These are phyloP conservation scores for Podospora pseudoanserina DNA, from an alignment of 495 filamentous ascomycete species.

Conservation along the genomic window DNA sequence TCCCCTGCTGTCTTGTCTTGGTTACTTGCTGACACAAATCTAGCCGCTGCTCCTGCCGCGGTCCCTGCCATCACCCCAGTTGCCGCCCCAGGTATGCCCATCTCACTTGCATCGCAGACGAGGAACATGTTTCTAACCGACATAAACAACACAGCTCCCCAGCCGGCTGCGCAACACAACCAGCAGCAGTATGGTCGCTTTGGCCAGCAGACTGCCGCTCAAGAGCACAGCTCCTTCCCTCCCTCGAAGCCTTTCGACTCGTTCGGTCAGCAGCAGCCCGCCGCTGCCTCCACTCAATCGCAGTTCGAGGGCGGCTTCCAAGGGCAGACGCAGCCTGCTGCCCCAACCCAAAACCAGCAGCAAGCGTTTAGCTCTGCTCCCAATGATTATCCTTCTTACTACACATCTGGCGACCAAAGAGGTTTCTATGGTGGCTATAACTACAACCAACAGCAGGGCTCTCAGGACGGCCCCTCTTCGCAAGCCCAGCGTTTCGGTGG, in stretches of 20 bases:
- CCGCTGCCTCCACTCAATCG: slow-evolving; percentile 43
- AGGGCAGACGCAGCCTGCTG: slow-evolving; percentile 58
- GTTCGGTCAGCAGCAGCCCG: slow-evolving; percentile 53
- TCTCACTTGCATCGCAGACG: not conserved
- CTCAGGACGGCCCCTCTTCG: slow-evolving; percentile 58
- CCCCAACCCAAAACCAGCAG: slow-evolving; percentile 49
- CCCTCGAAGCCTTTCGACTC: slow-evolving; percentile 83
- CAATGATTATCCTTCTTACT: slow-evolving; percentile 80
- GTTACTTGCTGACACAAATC: slow-evolving; percentile 27
- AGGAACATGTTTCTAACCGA: slow-evolving; percentile 30
- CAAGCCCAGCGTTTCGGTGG: slow-evolving; percentile 67
- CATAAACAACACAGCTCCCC: slow-evolving; percentile 29
- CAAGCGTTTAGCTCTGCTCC: slow-evolving; percentile 68
- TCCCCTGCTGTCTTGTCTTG: slow-evolving; percentile 3
- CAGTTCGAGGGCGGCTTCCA: slow-evolving; percentile 45
- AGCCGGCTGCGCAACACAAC: slow-evolving; percentile 44
- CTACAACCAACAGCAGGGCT: slow-evolving; percentile 65
- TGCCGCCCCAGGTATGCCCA: slow-evolving; percentile 29
- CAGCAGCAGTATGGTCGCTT: slow-evolving; percentile 74
- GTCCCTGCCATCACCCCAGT: slow-evolving; percentile 28
- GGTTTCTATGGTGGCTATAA: slow-evolving; percentile 71
- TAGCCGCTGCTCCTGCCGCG: slow-evolving; percentile 33
- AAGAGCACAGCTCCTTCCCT: slow-evolving; percentile 55
- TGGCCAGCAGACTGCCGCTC: slow-evolving; percentile 46
- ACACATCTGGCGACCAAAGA: slow-evolving; percentile 73